Percentiles rank a stretch among this genome's conserved stretches.
Evolutionary conservation across 192 early-diverging fungal genomes (phyloP).

Genomic region (Spizellomyces punctatus): DNA sequence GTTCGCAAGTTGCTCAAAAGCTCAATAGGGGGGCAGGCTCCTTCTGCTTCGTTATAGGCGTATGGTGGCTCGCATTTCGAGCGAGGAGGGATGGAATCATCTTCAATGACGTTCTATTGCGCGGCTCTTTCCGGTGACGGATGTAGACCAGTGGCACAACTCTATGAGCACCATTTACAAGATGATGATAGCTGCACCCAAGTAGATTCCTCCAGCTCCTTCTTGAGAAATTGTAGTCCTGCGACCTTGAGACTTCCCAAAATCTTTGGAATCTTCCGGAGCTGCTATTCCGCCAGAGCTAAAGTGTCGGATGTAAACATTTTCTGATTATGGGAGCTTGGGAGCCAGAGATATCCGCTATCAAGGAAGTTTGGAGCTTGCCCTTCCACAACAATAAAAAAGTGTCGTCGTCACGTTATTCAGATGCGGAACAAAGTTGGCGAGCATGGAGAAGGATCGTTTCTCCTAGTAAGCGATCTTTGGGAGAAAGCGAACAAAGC

Average conservation of each 20-base stretch:
- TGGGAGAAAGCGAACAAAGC: no score
- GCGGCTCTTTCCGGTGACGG: no score
- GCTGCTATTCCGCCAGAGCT: background rate
- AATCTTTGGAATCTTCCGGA: slow-evolving; percentile 1
- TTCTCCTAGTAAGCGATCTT: no score
- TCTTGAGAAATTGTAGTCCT: background rate
- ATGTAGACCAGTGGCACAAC: no score
- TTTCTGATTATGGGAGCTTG: background rate
- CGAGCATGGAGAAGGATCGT: no score
- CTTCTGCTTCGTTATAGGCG: background rate
- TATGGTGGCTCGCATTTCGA: background rate
- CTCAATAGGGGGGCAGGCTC: no score
- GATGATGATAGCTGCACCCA: background rate
- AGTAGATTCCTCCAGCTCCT: background rate
- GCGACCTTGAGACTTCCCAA: background rate
- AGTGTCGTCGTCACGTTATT: no score
- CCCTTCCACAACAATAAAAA: background rate
- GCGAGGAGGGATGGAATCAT: slow-evolving; percentile 2
- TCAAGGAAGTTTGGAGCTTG: background rate
- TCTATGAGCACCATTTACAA: no score
- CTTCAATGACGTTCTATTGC: background rate
- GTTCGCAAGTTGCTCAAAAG: no score
- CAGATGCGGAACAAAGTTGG: no score
- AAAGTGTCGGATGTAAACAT: background rate
- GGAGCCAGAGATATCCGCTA: background rate